A percentile compares a stretch with the other conserved stretches of the same genome.
Evolutionary conservation across 495 filamentous ascomycete genomes (phyloP).

Genomic region (Penicillium simplicissimum): DNA sequence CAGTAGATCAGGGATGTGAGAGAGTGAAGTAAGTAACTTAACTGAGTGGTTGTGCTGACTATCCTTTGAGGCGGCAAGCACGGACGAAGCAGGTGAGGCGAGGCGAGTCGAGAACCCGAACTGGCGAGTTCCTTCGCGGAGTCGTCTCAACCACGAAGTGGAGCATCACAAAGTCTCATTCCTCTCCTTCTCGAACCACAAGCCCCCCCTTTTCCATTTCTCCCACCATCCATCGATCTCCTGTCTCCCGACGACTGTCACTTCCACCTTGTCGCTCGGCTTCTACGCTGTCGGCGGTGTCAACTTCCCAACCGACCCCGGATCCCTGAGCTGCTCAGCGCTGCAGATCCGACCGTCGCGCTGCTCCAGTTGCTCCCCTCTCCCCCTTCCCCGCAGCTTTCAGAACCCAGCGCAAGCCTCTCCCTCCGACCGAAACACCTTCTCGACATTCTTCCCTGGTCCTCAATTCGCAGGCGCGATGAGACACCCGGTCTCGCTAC

Average conservation of each 20-base stretch:
- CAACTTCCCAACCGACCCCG: not conserved
- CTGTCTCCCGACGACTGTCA: not conserved
- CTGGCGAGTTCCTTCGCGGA: no score
- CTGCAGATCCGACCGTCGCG: conserved; percentile 26
- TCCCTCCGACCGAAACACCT: conserved; percentile 4
- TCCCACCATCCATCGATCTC: not conserved
- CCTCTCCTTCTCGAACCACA: not conserved
- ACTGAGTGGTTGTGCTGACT: not conserved
- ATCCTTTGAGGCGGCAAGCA: not conserved
- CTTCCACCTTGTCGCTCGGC: not conserved
- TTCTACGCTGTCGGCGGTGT: not conserved
- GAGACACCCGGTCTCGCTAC: conserved; percentile 30
- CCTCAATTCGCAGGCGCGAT: conserved; percentile 31
- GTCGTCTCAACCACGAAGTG: not conserved
- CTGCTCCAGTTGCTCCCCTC: conserved; percentile 13
- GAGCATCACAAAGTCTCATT: conserved; percentile 2
- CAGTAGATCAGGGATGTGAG: no score
- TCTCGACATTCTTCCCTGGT: conserved; percentile 28
- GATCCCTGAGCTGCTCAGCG: conserved; percentile 7
- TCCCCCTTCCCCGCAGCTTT: conserved; percentile 27
- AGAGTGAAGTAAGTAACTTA: not conserved
- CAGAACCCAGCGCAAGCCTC: conserved; percentile 8
- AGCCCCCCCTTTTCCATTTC: not conserved
- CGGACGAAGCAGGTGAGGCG: not conserved
- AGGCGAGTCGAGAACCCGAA: not conserved